phyloP scores from a whole-genome alignment of 2,329 filamentous ascomycete species.

The Thelonectria rubi region DNA sequence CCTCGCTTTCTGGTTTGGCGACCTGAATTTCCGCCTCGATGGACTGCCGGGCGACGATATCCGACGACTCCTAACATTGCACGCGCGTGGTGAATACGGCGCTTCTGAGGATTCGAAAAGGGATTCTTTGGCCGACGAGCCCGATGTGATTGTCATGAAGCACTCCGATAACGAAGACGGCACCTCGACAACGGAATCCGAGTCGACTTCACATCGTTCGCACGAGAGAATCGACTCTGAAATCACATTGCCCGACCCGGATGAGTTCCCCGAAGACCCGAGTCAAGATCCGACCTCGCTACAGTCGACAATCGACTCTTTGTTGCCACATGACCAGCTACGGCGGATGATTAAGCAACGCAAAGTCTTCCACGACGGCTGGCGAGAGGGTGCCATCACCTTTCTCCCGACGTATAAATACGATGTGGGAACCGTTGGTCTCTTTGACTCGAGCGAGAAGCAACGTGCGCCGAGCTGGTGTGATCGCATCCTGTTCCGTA shows the following conservation, averaged over 20 bases:
- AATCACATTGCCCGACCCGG: slow-evolving; percentile 64
- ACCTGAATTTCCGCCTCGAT: slow-evolving; percentile 93
- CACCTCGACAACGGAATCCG: slow-evolving; percentile 41
- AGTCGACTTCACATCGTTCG: slow-evolving; percentile 45
- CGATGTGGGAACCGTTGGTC: slow-evolving; percentile 88
- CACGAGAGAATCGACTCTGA: slow-evolving; percentile 53
- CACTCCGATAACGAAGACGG: slow-evolving; percentile 58
- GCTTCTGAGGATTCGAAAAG: slow-evolving; percentile 53
- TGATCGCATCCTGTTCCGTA: slow-evolving; percentile 89
- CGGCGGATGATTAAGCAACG: slow-evolving; percentile 74
- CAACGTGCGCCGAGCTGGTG: slow-evolving; percentile 94
- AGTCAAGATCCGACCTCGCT: slow-evolving; percentile 84
- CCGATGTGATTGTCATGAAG: slow-evolving; percentile 60
- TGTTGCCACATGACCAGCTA: slow-evolving; percentile 91
- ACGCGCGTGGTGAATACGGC: slow-evolving; percentile 82
- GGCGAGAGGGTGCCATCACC: slow-evolving; percentile 86
- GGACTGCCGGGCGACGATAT: slow-evolving; percentile 92
- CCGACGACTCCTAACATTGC: slow-evolving; percentile 80
- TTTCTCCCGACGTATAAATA: slow-evolving; percentile 99
- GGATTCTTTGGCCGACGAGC: slow-evolving; percentile 51
- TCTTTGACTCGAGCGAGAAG: slow-evolving; percentile 97
- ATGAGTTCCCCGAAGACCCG: slow-evolving; percentile 73
- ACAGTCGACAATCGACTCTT: slow-evolving; percentile 85
- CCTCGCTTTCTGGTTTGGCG: slow-evolving; percentile 95
- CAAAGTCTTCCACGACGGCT: slow-evolving; percentile 91